Conservation (phyloP, 2,329 filamentous ascomycete genomes). For the Colletotrichum siamense region DNA sequence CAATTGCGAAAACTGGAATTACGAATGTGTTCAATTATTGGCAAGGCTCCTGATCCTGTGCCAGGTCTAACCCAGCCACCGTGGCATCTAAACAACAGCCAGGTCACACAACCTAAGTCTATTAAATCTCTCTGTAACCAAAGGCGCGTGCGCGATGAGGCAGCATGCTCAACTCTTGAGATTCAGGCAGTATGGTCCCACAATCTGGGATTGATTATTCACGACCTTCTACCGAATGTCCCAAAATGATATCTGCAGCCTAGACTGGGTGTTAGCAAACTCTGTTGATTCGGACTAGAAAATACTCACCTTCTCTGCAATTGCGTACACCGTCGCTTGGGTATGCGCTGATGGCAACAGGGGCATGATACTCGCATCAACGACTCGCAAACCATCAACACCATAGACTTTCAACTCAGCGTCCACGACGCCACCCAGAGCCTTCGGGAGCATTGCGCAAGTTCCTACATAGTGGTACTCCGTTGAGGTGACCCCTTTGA, state of each 20-base stretch:
- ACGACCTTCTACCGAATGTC: neutral
- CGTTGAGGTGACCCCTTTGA: neutral
- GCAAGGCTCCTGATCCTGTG: neutral
- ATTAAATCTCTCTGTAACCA: neutral
- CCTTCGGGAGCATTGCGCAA: slow-evolving; percentile 29
- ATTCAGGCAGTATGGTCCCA: neutral
- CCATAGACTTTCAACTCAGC: slow-evolving; percentile 30
- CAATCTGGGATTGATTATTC: neutral
- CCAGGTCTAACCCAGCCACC: neutral
- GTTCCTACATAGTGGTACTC: slow-evolving; percentile 29
- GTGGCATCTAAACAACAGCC: neutral
- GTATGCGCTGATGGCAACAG: slow-evolving; percentile 20
- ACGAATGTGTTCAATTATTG: neutral
- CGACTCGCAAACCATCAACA: slow-evolving; percentile 22
- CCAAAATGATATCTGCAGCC: neutral
- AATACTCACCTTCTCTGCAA: slow-evolving; percentile 20
- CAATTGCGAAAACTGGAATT: neutral
- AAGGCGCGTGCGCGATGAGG: neutral
- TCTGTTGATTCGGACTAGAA: fast-evolving
- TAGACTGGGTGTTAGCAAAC: neutral
- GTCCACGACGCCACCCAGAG: slow-evolving; percentile 31
- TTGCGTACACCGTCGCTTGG: slow-evolving; percentile 21
- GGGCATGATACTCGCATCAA: slow-evolving; percentile 26
- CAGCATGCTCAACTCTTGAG: neutral
- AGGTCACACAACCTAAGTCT: neutral